These are phyloP conservation scores for Arxiozyma heterogenica DNA, from an alignment of 1,139 yeast genomes.

Conservation along the genomic window DNA sequence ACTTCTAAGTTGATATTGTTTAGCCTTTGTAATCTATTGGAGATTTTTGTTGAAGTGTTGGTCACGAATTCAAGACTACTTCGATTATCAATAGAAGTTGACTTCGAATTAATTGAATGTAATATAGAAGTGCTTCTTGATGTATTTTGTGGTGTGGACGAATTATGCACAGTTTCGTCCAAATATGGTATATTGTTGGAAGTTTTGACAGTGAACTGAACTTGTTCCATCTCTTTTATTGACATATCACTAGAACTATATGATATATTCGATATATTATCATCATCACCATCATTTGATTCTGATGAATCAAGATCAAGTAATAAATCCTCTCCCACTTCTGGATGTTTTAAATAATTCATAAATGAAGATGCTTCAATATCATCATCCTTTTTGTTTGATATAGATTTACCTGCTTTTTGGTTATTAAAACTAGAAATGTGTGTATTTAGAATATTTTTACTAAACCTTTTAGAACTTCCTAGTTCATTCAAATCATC, in stretches of 20 bases:
- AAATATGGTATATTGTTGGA: background rate
- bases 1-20: background rate
- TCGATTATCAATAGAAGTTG: background rate
- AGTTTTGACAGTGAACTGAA: background rate
- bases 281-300: conserved; percentile 8
- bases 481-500: background rate
- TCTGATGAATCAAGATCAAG: background rate
- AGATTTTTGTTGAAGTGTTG: background rate
- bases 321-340: background rate
- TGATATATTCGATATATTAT: conserved; percentile 7
- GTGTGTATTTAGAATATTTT: background rate
- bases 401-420: background rate
- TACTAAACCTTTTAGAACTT: background rate
- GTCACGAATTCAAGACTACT: background rate
- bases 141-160: background rate
- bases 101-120: background rate
- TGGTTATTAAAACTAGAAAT: background rate
- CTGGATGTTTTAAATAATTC: background rate
- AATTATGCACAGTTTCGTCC: background rate
- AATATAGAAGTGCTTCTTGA: background rate
- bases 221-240: background rate
- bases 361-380: background rate
- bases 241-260: background rate
- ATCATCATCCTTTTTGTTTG: background rate
- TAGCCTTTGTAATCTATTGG: background rate